These are phyloP conservation scores for Draba incana DNA, from an alignment of 345 rosid species.

Conservation along the genomic window DNA sequence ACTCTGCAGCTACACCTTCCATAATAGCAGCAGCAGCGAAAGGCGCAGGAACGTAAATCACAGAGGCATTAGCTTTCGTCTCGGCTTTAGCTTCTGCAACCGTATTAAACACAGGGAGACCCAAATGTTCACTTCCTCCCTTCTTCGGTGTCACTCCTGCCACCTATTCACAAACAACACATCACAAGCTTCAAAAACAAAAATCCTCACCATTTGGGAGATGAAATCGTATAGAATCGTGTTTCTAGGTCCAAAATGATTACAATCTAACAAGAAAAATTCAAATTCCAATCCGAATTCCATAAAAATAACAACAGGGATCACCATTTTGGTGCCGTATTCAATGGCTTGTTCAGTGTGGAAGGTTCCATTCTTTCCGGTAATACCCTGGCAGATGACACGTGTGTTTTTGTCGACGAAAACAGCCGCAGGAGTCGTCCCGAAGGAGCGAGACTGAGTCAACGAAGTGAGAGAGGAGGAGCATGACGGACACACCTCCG, in stretches of 20 bases:
- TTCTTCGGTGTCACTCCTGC: conserved; percentile 99
- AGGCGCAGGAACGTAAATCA: conserved; percentile 83
- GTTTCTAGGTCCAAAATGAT: not conserved
- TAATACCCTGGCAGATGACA: conserved; percentile 91
- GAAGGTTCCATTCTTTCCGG: conserved; percentile 89
- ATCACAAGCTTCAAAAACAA: not conserved
- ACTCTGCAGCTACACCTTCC: conserved; percentile 86
- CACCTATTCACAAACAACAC: conserved; percentile 52
- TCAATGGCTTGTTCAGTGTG: conserved; percentile 97
- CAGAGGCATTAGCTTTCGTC: conserved; percentile 88
- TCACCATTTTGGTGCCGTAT: conserved; percentile 63
- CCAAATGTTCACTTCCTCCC: conserved; percentile 96
- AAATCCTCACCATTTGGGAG: not conserved
- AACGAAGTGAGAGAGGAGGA: conserved; percentile 36
- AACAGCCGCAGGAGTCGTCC: conserved; percentile 69
- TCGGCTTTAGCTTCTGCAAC: conserved; percentile 98
- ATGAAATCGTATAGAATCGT: not conserved
- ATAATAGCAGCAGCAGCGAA: conserved; percentile 91
- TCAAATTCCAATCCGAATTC: not conserved
- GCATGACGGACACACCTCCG: conserved; percentile 33
- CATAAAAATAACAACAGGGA: not conserved
- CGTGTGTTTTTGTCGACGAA: conserved; percentile 92
- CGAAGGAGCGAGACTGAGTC: conserved; percentile 50
- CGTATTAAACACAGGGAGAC: conserved; percentile 88
- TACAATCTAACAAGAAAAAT: not conserved